These are phyloP conservation scores for Polyplosphaeria fusca DNA, from an alignment of 495 filamentous ascomycete species.

Conservation along the genomic window DNA sequence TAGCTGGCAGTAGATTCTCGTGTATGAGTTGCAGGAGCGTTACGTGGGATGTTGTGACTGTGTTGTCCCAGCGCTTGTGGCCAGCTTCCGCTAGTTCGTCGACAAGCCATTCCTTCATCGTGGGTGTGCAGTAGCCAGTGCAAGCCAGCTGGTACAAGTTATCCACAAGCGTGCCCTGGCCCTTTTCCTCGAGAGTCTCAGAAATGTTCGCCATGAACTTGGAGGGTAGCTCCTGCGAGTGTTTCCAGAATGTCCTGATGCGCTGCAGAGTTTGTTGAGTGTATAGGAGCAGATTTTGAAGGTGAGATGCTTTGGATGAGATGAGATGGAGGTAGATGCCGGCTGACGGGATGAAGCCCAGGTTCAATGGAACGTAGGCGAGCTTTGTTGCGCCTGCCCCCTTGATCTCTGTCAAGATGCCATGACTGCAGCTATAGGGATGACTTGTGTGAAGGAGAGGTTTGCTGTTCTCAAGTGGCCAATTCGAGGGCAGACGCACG, in stretches of 20 bases:
- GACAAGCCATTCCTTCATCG: constrained; percentile 81
- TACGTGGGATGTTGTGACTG: constrained; percentile 70
- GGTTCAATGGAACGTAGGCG: constrained; percentile 70
- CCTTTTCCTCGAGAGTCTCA: constrained; percentile 60
- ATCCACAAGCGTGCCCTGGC: constrained; percentile 63
- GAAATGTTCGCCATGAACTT: constrained; percentile 73
- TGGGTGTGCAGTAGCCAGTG: constrained; percentile 74
- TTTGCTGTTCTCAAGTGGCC: constrained; percentile 8
- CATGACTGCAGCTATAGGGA: constrained; percentile 69
- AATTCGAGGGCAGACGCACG: constrained; percentile 45
- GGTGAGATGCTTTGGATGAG: constrained; percentile 78
- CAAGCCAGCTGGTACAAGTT: constrained; percentile 81
- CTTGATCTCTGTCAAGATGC: constrained; percentile 54
- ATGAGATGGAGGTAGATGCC: constrained; percentile 77
- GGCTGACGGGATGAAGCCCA: constrained; percentile 75
- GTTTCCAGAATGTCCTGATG: constrained; percentile 76
- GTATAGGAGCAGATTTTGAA: constrained; percentile 83
- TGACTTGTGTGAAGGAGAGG: constrained; percentile 64
- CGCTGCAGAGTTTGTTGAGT: constrained; percentile 70
- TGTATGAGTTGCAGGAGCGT: constrained; percentile 74
- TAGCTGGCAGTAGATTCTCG: constrained; percentile 79
- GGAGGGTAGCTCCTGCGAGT: constrained; percentile 72
- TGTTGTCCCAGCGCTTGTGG: constrained; percentile 93
- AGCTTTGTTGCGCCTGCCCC: constrained; percentile 6
- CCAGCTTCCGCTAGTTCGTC: constrained; percentile 84